Base-by-base conservation (phyloP, 495 filamentous ascomycete species). In the Neurospora tetrasperma region DNA sequence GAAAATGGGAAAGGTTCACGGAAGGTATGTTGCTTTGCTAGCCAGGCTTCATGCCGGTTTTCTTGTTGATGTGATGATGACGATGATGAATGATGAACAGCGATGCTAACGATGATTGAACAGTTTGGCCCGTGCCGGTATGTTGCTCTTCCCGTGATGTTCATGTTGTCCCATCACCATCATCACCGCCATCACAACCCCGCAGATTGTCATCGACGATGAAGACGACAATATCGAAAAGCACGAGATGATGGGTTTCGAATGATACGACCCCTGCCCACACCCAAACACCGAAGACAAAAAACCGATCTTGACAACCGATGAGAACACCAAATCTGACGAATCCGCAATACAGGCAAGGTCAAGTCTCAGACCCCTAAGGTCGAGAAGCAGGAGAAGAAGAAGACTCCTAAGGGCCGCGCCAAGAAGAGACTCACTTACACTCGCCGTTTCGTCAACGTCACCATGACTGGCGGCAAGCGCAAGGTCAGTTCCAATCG, bases 381-480 rank as follows among this genome's bases (percentile, higher is more conserved):
- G 91, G 93, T 95, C 79, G 93, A 96, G 85, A 90, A 90, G 59
- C 91, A 94, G 85, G 93, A 96, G 89, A 96, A 96, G 88, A 88
- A 92, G 84, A 94, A 94, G 89, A 88, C 87, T 77, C 96, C 96
- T 83, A 98, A 99, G 90, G 96, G 96, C 82, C 94, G 96, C 79
- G 96, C 96, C 77, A 95, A 95, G 91, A 99, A 99, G 94, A 90
- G 96, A 80, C 90, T 97, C 79, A 88, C 87, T 76, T 99, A 99
- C 89, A 98, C 94, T 78, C 92, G 96, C 83, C 94, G 96, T 78
- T 99, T 99, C 89, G 96, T 99, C 77, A 99, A 98, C 88, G 94
- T 99, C 82, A 97, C 94, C 79, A 88, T 98, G 89, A 97, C 96
- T 73, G 96, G 96, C 84, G 96, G 96, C 85, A 99, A 99, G 95